Evolutionary conservation across 2,329 filamentous ascomycete genomes (phyloP).

Genomic region (Cladophialophora immunda): DNA sequence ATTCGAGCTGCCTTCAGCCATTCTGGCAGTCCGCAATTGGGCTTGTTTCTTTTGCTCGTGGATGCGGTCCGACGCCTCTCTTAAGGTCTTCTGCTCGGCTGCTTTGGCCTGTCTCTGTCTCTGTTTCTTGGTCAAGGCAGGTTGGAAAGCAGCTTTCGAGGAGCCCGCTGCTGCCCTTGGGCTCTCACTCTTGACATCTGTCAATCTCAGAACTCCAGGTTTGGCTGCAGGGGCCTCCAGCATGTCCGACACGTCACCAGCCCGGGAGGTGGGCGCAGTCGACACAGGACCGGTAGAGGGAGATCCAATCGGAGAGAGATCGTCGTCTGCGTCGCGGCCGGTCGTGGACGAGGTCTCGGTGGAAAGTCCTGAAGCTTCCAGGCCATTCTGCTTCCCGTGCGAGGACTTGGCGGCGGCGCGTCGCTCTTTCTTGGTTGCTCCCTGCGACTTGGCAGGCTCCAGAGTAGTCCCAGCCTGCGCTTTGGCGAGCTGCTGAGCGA

Average conservation of each 20-base stretch:
- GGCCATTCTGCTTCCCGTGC: conserved; percentile 62
- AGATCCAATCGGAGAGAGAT: conserved; percentile 75
- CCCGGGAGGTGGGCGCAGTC: conserved; percentile 59
- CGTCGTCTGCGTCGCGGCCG: conserved; percentile 78
- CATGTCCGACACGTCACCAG: conserved; percentile 87
- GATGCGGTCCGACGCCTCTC: conserved; percentile 80
- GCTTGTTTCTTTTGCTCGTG: conserved; percentile 80
- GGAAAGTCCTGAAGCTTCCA: conserved; percentile 54
- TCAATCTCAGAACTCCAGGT: conserved; percentile 81
- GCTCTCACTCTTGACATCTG: conserved; percentile 64
- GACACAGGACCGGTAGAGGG: conserved; percentile 57
- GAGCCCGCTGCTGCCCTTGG: conserved; percentile 70
- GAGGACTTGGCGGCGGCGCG: conserved; percentile 51
- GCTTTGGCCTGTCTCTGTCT: conserved; percentile 90
- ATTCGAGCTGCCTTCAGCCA: conserved; percentile 81
- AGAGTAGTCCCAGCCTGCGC: conserved; percentile 73
- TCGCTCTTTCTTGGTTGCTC: conserved; percentile 46
- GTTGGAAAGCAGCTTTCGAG: conserved; percentile 67
- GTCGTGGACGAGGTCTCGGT: conserved; percentile 74
- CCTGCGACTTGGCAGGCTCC: conserved; percentile 49
- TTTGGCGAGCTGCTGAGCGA: conserved; percentile 76
- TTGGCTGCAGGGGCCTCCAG: conserved; percentile 75
- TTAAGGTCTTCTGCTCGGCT: conserved; percentile 77
- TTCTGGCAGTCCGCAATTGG: conserved; percentile 81
- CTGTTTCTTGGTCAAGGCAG: conserved; percentile 90